Evolutionary conservation across 2,329 filamentous ascomycete species (phyloP), one percentile per base, ranked within the genome.

Genomic region (Septoria petroselini): DNA sequence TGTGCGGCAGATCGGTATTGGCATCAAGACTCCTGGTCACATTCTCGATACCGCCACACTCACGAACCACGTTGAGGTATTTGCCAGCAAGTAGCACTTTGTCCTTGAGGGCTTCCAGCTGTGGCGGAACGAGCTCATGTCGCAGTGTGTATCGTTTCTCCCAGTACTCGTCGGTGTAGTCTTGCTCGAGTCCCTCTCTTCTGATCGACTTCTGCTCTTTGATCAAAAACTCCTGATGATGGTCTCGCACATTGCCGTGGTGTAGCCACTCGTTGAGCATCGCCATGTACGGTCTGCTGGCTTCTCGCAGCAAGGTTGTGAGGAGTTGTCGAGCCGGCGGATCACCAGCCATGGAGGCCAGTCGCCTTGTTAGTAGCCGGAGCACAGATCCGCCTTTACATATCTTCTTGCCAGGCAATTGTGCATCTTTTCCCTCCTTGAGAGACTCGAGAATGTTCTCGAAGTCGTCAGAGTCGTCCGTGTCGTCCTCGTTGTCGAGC

Each of bases 211-310:
- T 94, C 62, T 95, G 89, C 68, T 97, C 93, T 65, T 94, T 94
- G 65, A 98, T 84, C 45, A 98, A 73, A 60, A 98, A 98, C 68
- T 98, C 93, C 1, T 84, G 81, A 67, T 97, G 91, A 0, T 91
- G 89, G 67, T 98, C 93, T 63, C 86, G 88, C 68, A 98, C 97
- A 41, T 86, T 89, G 31, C 93, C 93, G 64, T 95, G 91, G 65
- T 98, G 93, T 12, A 98, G 75, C 93, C 93, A 98, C 68, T 97
- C 91, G 64, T 98, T 98, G 53, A 98, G 74, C 93, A 98, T 98
- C 34, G 81, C 80, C 91, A 97, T 96, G 67, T 98, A 98, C 0
- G 93, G 93, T 48, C 86, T 82, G 63, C 91, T 96, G 1, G 91
- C 86, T 68, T 97, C 91, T 48, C 88, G 80, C 34, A 98, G 71